Evolutionary conservation across 2,329 filamentous ascomycete genomes (phyloP), one percentile per base, ranked within the genome.

Genomic region (Triangularia verruculosa): DNA sequence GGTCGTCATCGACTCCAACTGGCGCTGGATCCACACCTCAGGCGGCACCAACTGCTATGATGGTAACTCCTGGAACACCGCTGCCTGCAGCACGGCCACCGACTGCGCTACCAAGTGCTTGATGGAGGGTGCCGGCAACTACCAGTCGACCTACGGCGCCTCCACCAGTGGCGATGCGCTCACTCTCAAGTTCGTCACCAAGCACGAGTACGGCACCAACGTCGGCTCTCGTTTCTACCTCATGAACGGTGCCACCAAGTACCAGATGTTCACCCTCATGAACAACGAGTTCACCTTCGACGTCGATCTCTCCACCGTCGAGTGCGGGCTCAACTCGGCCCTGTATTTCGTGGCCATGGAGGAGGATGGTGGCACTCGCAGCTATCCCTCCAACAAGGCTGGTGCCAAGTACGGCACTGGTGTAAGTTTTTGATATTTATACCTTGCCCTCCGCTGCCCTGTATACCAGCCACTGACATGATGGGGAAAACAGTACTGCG

Each of bases 271-370:
- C 75, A 80, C 84, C 62, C 78, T 89, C 59, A 77, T 83, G 64
- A 83, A 83, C 75, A 80, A 85, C 70, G 87, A 90, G 73, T 84
- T 90, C 71, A 83, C 84, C 34, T 89, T 90, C 63, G 86, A 89
- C 62, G 86, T 89, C 15, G 87, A 90, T 71, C 80, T 88, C 28
- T 88, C 85, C 27, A 81, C 82, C 62, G 78, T 89, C 25, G 82
- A 70, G 32, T 90, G 88, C 69, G 88, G 88, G 60, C 74, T 90
- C 66, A 89, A 90, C 75, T 86, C 85, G 59, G 87, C 87, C 27
- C 74, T 89, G 39, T 89, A 89, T 75, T 81, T 85, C 57, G 78
- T 82, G 15, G 76, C 80, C 65, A 86, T 86, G 84, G 79, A 83
- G 20, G 74, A 77, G 32, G 80, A 84, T 63, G 83, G 82, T 67